Conservation (phyloP, 108 stramenopile genomes). For the Aureococcus anophagefferens region DNA sequence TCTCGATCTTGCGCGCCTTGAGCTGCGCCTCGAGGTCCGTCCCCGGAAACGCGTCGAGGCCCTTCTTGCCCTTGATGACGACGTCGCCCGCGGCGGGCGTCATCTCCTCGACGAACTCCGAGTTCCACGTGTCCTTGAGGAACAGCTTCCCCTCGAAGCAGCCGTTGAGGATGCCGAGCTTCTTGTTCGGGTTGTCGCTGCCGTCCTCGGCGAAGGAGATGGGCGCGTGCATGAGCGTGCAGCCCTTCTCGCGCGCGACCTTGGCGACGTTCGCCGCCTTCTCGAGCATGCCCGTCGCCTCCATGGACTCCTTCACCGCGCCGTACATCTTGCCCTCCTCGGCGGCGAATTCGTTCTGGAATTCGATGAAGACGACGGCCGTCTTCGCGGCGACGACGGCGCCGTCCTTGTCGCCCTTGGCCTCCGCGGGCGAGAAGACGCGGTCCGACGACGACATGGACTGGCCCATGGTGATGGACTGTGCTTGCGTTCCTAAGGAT, state of each 20-base stretch:
- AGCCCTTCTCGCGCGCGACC: slow-evolving; percentile 39
- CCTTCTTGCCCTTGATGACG: slow-evolving; percentile 57
- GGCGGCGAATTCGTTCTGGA: slow-evolving; percentile 67
- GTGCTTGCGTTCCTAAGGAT: too few relatives aligned
- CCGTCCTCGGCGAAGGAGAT: slow-evolving; percentile 44
- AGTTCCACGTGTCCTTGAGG: too few relatives aligned
- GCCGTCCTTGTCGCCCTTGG: too few relatives aligned
- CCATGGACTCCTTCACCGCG: slow-evolving; percentile 52
- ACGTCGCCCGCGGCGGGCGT: slow-evolving; percentile 42
- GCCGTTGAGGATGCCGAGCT: too few relatives aligned
- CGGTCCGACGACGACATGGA: too few relatives aligned
- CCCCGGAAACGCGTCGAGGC: slow-evolving; percentile 55
- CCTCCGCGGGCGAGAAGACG: too few relatives aligned
- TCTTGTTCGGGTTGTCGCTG: too few relatives aligned
- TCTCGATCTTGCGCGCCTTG: slow-evolving; percentile 47
- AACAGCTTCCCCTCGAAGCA: too few relatives aligned
- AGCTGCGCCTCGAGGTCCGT: slow-evolving; percentile 65
- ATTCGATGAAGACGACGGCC: slow-evolving; percentile 66
- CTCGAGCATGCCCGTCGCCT: slow-evolving; percentile 42
- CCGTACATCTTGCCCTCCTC: slow-evolving; percentile 57
- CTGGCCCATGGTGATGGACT: too few relatives aligned
- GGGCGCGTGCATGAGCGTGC: slow-evolving; percentile 52
- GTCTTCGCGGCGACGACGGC: slow-evolving; percentile 23
- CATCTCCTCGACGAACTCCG: slow-evolving; percentile 26
- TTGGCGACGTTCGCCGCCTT: slow-evolving; percentile 44